Percentiles rank a stretch among this genome's conserved stretches.
phyloP scores from a whole-genome alignment of 2,329 filamentous ascomycete species.

The Colletotrichum musae region DNA sequence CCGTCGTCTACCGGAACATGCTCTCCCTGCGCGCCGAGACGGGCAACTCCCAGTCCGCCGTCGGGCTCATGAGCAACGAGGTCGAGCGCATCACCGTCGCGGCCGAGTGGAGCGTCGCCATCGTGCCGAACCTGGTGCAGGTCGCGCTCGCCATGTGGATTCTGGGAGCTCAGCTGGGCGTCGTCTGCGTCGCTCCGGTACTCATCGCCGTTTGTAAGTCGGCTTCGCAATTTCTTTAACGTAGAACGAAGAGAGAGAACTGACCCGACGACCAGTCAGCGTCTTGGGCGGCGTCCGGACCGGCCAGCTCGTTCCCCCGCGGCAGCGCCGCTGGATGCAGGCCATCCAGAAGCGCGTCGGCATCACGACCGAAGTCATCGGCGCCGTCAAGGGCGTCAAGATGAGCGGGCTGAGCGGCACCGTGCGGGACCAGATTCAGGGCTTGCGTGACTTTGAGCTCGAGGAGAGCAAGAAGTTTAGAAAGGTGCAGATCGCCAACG shows the following conservation, averaged over 20 bases:
- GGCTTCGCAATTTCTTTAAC: too few species aligned
- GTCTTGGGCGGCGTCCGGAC: neutral
- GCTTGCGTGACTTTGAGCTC: conserved; percentile 43
- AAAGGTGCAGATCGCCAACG: conserved; percentile 19
- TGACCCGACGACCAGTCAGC: neutral
- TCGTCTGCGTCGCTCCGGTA: conserved; percentile 56
- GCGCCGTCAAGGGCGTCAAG: conserved; percentile 66
- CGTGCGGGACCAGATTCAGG: conserved; percentile 46
- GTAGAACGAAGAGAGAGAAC: neutral
- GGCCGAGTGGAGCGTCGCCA: conserved; percentile 42
- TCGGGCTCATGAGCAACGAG: conserved; percentile 49
- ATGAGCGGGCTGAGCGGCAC: conserved; percentile 62
- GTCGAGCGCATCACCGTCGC: conserved; percentile 46
- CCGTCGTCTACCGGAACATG: conserved; percentile 46
- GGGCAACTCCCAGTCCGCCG: conserved; percentile 40
- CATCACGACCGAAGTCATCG: conserved; percentile 61
- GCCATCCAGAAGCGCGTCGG: conserved; percentile 65
- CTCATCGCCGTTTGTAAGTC: conserved; percentile 51
- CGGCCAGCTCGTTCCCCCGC: conserved; percentile 9
- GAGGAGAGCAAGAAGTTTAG: conserved; percentile 37
- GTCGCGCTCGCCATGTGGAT: conserved; percentile 47
- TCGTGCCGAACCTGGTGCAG: conserved; percentile 41
- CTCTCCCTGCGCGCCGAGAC: conserved; percentile 39
- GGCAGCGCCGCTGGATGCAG: conserved; percentile 57
- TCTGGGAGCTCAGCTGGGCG: conserved; percentile 52